Conservation (phyloP, 2,329 filamentous ascomycete species). For the Westerdykella ornata region DNA sequence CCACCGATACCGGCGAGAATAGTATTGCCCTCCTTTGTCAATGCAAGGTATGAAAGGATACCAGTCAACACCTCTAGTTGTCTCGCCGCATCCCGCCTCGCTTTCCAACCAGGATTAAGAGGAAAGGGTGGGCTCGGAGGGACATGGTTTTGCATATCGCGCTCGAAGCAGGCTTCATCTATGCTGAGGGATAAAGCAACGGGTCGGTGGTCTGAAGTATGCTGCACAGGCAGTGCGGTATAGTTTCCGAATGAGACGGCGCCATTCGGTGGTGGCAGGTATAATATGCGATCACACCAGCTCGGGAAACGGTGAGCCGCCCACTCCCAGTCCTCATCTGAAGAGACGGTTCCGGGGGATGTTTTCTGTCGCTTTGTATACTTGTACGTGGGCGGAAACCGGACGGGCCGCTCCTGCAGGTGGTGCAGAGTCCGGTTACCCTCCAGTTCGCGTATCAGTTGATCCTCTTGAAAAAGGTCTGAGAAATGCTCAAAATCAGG, state of each 20-base stretch:
- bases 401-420: constrained; percentile 64
- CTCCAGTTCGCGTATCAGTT: constrained; percentile 65
- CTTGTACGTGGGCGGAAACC: constrained; percentile 92
- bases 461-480: constrained; percentile 65
- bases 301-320: constrained; percentile 61
- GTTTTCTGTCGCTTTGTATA: constrained; percentile 46
- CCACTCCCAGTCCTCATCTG: constrained; percentile 56
- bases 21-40: constrained; percentile 43
- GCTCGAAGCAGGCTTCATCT: constrained; percentile 49
- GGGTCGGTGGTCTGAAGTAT: constrained; percentile 78
- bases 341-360: constrained; percentile 9
- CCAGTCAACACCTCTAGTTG: constrained; percentile 56
- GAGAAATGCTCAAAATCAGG: constrained; percentile 56
- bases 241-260: constrained; percentile 59
- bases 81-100: constrained; percentile 49
- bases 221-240: constrained; percentile 53
- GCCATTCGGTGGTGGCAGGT: constrained; percentile 63
- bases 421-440: constrained; percentile 70
- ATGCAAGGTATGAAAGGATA: constrained; percentile 48
- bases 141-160: constrained; percentile 5
- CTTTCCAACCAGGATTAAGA: constrained; percentile 52
- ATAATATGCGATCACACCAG: constrained; percentile 37
- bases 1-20: constrained; percentile 31
- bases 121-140: constrained; percentile 46
- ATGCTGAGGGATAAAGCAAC: constrained; percentile 64